Evolutionary conservation across 768 basidiomycete species (phyloP), one percentile per base, ranked within the genome.

Genomic region (Trametes maxima): DNA sequence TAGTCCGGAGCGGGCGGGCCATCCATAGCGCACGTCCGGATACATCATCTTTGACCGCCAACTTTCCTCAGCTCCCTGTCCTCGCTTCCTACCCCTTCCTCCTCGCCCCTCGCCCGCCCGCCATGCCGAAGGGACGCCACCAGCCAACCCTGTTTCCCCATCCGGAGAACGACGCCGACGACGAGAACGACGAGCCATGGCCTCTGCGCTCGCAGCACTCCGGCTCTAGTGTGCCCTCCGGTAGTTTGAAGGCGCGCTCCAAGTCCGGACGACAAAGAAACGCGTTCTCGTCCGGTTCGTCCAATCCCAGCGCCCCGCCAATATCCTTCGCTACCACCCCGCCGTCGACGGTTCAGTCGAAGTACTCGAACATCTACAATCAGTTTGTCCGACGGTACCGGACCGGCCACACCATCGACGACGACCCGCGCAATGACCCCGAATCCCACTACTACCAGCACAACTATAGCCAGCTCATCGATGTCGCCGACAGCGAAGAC

Each of bases 391-490:
- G 82, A 64, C 80, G 89, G 24, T 93, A 92, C 75, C 81, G 89
- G 69, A 85, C 87, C 6, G 82, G 81, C 60, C 78, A 81, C n/a
- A 82, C 78, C 24, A 78, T 82, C 42, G 79, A 82, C 49, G 88
- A 89, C 61, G 88, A 92, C 72, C 82, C 85, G 22, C 82, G 87
- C 59, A 85, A 86, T 67, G 92, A 93, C 71, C 88, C 90, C n/a
- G 91, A 93, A 71, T 86, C 83, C 65, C 87, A 92, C 70, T 92
- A 90, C 73, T 88, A 87, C 72, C 86, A 90, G 70, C 80, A 84
- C 51, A 90, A 89, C 16, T 74, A 88, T 6, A 85, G 87, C 42
- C 81, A 90, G 64, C 81, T 83, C 5, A 81, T 86, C 65, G 88
- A 86, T 44, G 86, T 82, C 25, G 88, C 87, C 49, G 83, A 85